These are phyloP conservation scores for Chaetomidium leptoderma DNA, from an alignment of 495 filamentous ascomycete genomes.

Conservation along the genomic window DNA sequence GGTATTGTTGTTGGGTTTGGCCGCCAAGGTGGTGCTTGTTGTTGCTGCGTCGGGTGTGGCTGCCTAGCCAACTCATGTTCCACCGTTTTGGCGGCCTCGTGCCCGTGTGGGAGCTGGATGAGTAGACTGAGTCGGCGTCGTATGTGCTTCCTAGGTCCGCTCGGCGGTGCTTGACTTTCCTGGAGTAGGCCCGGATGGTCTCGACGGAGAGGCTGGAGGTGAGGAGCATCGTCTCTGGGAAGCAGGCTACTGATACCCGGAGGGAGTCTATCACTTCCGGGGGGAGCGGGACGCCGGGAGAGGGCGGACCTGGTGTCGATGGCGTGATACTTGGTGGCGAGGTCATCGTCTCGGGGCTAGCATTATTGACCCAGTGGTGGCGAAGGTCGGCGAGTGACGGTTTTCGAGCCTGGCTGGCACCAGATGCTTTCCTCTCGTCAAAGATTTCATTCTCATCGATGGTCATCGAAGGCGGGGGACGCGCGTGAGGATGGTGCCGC, in stretches of 20 bases:
- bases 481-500: background rate
- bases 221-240: conserved; percentile 46
- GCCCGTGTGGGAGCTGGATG: conserved; percentile 12
- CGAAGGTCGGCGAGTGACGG: conserved; percentile 14
- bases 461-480: background rate
- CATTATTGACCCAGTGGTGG: conserved; percentile 3
- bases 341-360: background rate
- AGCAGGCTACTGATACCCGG: conserved; percentile 38
- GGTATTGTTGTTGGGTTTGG: conserved; percentile 12
- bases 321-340: background rate
- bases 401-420: background rate
- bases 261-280: conserved; percentile 42
- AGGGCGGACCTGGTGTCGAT: background rate
- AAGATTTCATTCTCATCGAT: background rate
- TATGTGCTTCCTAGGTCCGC: conserved; percentile 1
- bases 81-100: conserved; percentile 20
- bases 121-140: conserved; percentile 22
- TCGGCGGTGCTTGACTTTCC: conserved; percentile 36
- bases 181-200: conserved; percentile 45
- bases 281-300: conserved; percentile 35
- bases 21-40: conserved; percentile 19
- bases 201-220: conserved; percentile 45
- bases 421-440: background rate
- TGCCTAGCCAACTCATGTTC: conserved; percentile 23
- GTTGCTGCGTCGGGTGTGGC: conserved; percentile 16